Conservation (phyloP, 345 rosid genomes). For the Corchorus olitorius region DNA sequence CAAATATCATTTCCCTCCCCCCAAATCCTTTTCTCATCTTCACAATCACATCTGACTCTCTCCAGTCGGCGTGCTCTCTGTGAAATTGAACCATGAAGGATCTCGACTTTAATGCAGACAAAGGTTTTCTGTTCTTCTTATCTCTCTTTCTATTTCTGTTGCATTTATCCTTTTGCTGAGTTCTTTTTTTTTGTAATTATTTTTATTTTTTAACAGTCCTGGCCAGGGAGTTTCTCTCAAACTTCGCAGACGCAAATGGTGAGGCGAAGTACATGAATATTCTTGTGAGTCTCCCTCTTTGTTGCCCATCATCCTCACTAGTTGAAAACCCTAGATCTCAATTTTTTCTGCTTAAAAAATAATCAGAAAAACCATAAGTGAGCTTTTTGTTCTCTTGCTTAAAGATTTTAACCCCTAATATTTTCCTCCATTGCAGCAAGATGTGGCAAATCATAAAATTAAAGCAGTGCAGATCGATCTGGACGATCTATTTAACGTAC, state of each 20-base stretch:
- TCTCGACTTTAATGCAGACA: constrained; percentile 59
- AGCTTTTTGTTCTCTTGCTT: background rate
- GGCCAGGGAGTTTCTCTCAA: constrained; percentile 80
- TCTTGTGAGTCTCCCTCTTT: constrained; percentile 55
- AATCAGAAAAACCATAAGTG: background rate
- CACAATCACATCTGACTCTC: background rate
- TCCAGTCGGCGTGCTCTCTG: constrained; percentile 8
- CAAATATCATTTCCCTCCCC: constrained; percentile 17
- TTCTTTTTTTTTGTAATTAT: background rate
- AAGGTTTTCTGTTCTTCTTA: constrained; percentile 37
- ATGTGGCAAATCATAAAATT: constrained; percentile 75
- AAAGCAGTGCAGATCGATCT: constrained; percentile 81
- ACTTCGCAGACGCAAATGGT: constrained; percentile 68
- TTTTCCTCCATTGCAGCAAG: constrained; percentile 57
- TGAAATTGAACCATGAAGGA: constrained; percentile 55
- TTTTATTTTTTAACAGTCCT: constrained; percentile 35
- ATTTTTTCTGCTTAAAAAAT: background rate
- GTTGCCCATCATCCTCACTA: background rate
- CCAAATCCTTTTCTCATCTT: constrained; percentile 5
- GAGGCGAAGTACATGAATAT: constrained; percentile 77
- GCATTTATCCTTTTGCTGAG: background rate
- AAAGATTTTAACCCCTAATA: constrained; percentile 10
- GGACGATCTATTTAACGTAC: constrained; percentile 77
- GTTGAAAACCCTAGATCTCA: constrained; percentile 23
- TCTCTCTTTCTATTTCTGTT: background rate